Percentiles rank a stretch among this genome's conserved stretches.
Evolutionary conservation across 176 grass and related monocot genomes (phyloP).

Genomic region (Musa beccarii): DNA sequence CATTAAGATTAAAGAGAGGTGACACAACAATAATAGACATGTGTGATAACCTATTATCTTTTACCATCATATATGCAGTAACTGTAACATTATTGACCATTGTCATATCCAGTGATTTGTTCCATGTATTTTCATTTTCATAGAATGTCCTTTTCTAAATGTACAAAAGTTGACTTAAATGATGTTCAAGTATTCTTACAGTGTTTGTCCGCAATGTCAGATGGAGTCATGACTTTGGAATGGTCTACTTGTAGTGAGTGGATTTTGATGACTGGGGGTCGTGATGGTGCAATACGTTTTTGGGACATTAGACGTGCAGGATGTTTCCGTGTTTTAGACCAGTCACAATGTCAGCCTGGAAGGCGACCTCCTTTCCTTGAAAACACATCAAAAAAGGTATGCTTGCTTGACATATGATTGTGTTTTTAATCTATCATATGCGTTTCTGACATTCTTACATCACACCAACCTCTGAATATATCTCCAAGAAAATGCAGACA

Average conservation of each 20-base stretch:
- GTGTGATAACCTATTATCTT: too few species aligned
- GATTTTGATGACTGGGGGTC: conserved; percentile 72
- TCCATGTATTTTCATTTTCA: background rate
- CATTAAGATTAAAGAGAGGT: too few species aligned
- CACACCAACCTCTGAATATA: background rate
- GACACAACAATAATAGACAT: too few species aligned
- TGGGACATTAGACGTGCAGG: conserved; percentile 95
- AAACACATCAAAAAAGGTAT: conserved; percentile 33
- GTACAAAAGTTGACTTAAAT: background rate
- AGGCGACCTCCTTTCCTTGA: conserved; percentile 51
- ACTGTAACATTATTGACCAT: too few species aligned
- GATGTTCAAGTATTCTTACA: background rate
- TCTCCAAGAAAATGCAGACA: background rate
- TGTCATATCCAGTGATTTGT: background rate
- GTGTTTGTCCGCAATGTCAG: conserved; percentile 33
- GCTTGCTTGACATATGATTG: conserved; percentile 2
- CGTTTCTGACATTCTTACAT: background rate
- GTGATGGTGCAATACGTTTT: conserved; percentile 83
- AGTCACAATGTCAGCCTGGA: conserved; percentile 69
- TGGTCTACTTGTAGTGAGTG: conserved; percentile 90
- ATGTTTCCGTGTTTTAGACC: conserved; percentile 81
- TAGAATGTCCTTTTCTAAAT: background rate
- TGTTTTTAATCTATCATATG: background rate
- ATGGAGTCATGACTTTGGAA: conserved; percentile 90
- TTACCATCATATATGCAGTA: too few species aligned